Base-by-base conservation (phyloP, 805 yeast species). In the Vanderwaltozyma tropicalis region DNA sequence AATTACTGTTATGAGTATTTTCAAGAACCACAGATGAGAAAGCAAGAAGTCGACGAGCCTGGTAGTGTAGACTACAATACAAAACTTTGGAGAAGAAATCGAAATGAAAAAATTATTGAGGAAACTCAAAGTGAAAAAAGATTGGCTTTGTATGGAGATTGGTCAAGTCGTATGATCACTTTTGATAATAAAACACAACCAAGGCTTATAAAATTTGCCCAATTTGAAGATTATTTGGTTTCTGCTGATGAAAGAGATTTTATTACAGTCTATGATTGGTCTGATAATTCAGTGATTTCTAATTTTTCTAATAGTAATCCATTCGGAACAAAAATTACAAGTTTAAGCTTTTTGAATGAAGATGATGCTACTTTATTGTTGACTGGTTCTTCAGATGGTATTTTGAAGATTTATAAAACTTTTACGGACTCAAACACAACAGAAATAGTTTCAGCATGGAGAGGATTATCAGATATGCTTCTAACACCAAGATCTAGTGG, bases 11-110 rank as follows among this genome's bases (percentile, higher is more conserved):
- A 85, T 41, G 98, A 92, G 57, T 88, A 87, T 53, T 92, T 89
- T 64, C 95, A 88, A 52, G 97, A 88, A 53, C 96, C 98, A 0
- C 97, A 89, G 54, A 80, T 88, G 80, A 77, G 84, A 10, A 78
- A 76, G 41, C 72, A 74, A 38, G 96, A 89, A 48, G 62, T 76
- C 14, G 96, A 89, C 49, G 95, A 87, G 56, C 92, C 94, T 0
- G 97, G 97, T 0, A 84, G 95, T 40, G 75, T 79, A 41, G 88
- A 84, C 45, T 85, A 84, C 49, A 76, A 83, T 26, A 78, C 76
- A 46, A 68, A 94, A 41, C 61, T 84, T 18, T 92, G 97, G 97
- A 71, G 96, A 48, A 71, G 94, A 45, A 82, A 81, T 51, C 69
- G 97, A 48, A 92, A 92, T 54, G 97, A 92, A 55, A 59, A 71